phyloP scores from a whole-genome alignment of 2,329 filamentous ascomycete genomes.

The Exophiala lecanii-corni region DNA sequence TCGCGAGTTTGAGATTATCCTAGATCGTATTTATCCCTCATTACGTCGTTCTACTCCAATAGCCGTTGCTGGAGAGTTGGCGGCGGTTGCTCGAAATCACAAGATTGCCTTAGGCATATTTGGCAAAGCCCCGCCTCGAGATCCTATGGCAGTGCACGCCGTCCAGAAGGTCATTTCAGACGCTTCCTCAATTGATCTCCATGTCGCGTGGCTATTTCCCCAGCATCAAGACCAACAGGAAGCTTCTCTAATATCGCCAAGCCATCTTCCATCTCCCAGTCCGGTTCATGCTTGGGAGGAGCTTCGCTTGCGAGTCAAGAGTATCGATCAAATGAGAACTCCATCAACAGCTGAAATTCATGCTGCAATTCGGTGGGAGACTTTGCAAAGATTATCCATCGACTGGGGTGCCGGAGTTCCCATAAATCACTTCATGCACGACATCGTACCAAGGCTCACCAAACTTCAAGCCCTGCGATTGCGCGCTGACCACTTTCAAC shows the following conservation, averaged over 20 bases:
- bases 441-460: conserved; percentile 8
- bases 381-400: conserved; percentile 12
- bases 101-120: conserved; percentile 14
- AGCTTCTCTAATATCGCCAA: too few relatives aligned
- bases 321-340: background rate
- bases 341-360: background rate
- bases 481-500: conserved; percentile 7
- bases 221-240: background rate
- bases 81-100: conserved; percentile 9
- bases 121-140: background rate
- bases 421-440: conserved; percentile 12
- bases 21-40: conserved; percentile 15
- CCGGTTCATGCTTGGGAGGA: conserved; percentile 10
- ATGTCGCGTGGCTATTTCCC: conserved; percentile 12
- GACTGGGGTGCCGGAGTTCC: conserved; percentile 9
- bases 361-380: conserved; percentile 13
- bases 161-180: conserved; percentile 12
- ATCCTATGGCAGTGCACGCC: background rate
- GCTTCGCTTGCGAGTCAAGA: conserved; percentile 6
- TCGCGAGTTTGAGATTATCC: conserved; percentile 13
- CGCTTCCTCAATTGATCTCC: conserved; percentile 14
- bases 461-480: conserved; percentile 17
- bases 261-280: background rate
- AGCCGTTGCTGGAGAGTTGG: conserved; percentile 8
- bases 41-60: conserved; percentile 8